Evolutionary conservation across 2,329 filamentous ascomycete genomes (phyloP).

Genomic region (Kalaharituber pfeilii): DNA sequence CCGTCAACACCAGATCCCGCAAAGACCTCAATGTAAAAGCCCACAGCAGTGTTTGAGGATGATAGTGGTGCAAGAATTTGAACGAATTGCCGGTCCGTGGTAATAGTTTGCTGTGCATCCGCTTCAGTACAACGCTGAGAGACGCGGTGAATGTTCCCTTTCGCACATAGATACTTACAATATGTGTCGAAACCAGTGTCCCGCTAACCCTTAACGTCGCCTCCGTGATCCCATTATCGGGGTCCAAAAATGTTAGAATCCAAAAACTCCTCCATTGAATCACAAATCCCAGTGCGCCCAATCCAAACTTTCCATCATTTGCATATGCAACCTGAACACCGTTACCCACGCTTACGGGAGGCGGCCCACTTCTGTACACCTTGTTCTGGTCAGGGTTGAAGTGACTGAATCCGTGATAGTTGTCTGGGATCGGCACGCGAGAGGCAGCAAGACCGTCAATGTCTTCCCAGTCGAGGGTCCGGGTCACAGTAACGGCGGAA

Average conservation of each 20-base stretch:
- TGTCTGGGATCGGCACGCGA: not conserved
- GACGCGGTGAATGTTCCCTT: too few relatives aligned
- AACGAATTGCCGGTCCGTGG: not conserved
- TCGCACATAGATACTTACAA: not conserved
- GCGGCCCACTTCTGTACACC: not conserved
- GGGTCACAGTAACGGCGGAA: not conserved
- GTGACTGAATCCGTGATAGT: not conserved
- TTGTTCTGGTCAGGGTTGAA: not conserved
- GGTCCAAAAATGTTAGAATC: not conserved
- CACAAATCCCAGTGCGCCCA: not conserved
- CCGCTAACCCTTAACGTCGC: not conserved
- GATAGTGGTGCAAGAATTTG: not conserved
- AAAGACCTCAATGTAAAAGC: not conserved
- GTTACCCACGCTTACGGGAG: not conserved
- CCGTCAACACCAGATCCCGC: not conserved
- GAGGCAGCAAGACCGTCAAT: not conserved
- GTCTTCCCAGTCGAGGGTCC: not conserved
- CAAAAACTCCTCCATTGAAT: not conserved
- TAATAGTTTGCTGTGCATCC: not conserved
- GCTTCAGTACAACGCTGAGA: too few relatives aligned
- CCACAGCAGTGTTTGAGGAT: not conserved
- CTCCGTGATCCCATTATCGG: not conserved
- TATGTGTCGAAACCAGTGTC: not conserved
- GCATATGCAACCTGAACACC: not conserved
- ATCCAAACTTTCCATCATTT: not conserved